Base-by-base conservation (phyloP, 345 rosid genomes). In the rapeseed (Brassica napus) region DNA sequence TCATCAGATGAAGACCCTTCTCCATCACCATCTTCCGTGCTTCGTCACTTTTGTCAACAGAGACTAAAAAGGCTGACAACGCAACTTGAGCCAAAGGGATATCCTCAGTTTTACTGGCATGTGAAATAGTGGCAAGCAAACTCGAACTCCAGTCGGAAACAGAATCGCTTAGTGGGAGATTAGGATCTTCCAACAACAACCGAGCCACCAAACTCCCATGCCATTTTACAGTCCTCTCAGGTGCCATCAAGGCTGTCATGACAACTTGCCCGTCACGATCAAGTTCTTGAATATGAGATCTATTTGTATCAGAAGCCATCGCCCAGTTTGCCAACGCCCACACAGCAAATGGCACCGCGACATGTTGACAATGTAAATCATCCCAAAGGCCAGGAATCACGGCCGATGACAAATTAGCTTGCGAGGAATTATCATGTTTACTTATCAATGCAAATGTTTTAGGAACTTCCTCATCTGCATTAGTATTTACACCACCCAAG, bases 261-360 rank as follows among this genome's bases (percentile, higher is more conserved):
- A 93, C 90, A 85, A 96, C 97, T 77, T 84, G 76, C 65, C 98
- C 97, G 76, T 93, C 94, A 72, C 70, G 87, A 87, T 95, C 99
- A 69, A 95, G 86, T 83, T 95, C 98, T 78, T 91, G 97, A 82
- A 95, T 91, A 81, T 75, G 90, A 65, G 86, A 82, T 81, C 99
- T 89, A 81, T 95, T 95, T 66, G 77, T 81, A 75, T 84, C 88
- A 34, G 99, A 95, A 69, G 99, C 96, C 93, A 87, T 88, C 26
- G 99, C 99, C 99, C 99, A 95, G 77, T 93, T 91, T 75, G 99
- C 97, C 83, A 95, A 85, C 37, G 98, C 97, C 99, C 99, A 93
- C 8, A 93, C 92, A 65, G 99, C 99, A 87, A 95, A 95, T 65
- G 99, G 99, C 67, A 95, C 97, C 24, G 98, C 99, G n/a, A 95